These are phyloP conservation scores for Aureobasidium sp. DNA, from an alignment of 2,329 filamentous ascomycete genomes.

Conservation along the genomic window DNA sequence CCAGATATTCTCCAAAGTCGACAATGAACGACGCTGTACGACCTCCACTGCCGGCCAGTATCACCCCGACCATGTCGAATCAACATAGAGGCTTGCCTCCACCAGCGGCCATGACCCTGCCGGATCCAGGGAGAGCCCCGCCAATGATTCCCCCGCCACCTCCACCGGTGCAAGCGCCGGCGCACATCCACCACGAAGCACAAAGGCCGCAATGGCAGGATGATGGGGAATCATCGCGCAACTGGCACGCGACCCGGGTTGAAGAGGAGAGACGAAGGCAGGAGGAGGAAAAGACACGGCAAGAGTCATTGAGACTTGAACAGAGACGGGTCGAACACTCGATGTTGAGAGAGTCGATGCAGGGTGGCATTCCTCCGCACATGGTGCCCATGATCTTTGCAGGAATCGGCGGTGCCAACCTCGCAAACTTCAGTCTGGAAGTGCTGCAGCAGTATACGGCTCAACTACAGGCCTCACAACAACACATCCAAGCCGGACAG, in stretches of 20 bases:
- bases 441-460: constrained; percentile 45
- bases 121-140: constrained; percentile 39
- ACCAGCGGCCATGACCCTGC: constrained; percentile 46
- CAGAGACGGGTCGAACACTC: constrained; percentile 47
- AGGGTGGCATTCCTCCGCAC: constrained; percentile 45
- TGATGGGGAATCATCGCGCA: constrained; percentile 46
- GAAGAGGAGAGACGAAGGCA: constrained; percentile 48
- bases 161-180: constrained; percentile 26
- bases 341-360: constrained; percentile 47
- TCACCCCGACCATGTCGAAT: constrained; percentile 41
- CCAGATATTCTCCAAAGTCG: constrained; percentile 34
- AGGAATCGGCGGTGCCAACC: constrained; percentile 43
- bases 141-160: constrained; percentile 26
- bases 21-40: constrained; percentile 34
- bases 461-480: constrained; percentile 39
- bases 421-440: constrained; percentile 43
- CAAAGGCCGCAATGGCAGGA: constrained; percentile 28
- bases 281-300: constrained; percentile 48
- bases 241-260: constrained; percentile 45
- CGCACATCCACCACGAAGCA: constrained; percentile 11
- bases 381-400: constrained; percentile 49
- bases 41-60: constrained; percentile 37
- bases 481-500: constrained; percentile 38
- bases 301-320: constrained; percentile 44
- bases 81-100: constrained; percentile 49